Conservation (phyloP, 2,329 filamentous ascomycete species). For the Penicillium sp. region DNA sequence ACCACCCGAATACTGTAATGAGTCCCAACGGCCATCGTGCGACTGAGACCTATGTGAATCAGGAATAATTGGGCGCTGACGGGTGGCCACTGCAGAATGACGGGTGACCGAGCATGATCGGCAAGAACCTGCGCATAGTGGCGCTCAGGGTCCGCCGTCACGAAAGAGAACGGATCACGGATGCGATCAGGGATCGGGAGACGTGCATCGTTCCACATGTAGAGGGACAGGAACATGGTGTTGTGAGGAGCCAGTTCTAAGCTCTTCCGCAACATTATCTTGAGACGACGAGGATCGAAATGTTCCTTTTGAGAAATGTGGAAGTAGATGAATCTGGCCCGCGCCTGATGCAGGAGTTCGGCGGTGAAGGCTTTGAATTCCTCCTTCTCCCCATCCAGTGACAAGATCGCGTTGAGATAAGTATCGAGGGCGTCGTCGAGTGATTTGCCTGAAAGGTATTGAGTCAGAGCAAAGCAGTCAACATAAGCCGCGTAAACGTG, state of each 20-base stretch:
- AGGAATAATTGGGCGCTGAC: conserved; percentile 57
- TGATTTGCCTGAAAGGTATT: conserved; percentile 60
- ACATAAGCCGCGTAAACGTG: conserved; percentile 57
- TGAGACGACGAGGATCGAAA: conserved; percentile 68
- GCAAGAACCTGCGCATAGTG: conserved; percentile 23
- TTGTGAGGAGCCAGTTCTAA: conserved; percentile 71
- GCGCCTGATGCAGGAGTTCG: conserved; percentile 70
- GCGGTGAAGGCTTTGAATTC: conserved; percentile 36
- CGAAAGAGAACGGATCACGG: conserved; percentile 58
- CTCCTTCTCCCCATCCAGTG: conserved; percentile 43
- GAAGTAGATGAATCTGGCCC: conserved; percentile 65
- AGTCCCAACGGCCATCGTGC: conserved; percentile 48
- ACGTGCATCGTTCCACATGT: conserved; percentile 71
- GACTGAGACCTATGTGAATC: conserved; percentile 57
- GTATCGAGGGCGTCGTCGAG: conserved; percentile 40
- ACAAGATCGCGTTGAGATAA: conserved; percentile 44
- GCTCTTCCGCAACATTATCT: conserved; percentile 62
- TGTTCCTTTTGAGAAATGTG: conserved; percentile 64
- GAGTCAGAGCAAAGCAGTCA: conserved; percentile 65
- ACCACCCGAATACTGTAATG: conserved; percentile 56
- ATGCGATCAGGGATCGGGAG: conserved; percentile 76
- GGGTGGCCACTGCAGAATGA: conserved; percentile 23
- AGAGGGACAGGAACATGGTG: conserved; percentile 71
- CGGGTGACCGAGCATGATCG: neutral
- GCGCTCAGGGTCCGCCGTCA: conserved; percentile 22